Conservation (phyloP, 2,329 filamentous ascomycete genomes). For the Alternaria sp. region DNA sequence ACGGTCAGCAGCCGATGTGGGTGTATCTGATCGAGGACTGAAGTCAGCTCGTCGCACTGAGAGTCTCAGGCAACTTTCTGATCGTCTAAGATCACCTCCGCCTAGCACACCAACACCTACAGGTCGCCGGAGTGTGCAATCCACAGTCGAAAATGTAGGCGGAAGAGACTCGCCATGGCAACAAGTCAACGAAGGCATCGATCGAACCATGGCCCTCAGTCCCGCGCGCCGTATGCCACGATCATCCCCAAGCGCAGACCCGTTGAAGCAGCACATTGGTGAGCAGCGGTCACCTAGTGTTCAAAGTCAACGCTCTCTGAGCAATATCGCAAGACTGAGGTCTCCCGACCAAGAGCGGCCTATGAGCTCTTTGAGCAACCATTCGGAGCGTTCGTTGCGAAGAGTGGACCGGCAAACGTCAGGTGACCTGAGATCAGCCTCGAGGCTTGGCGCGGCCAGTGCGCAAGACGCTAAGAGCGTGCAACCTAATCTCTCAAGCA, state of each 20-base stretch:
- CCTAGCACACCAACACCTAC: constrained; percentile 43
- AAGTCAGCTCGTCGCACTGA: constrained; percentile 51
- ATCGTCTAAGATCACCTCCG: constrained; percentile 43
- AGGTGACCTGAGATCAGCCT: constrained; percentile 77
- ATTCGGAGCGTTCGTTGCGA: constrained; percentile 74
- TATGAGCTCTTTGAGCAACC: constrained; percentile 67
- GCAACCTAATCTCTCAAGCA: constrained; percentile 42
- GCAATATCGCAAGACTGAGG: constrained; percentile 51
- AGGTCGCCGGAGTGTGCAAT: constrained; percentile 34
- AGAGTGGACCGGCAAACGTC: constrained; percentile 72
- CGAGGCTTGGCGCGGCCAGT: constrained; percentile 64
- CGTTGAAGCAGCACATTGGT: constrained; percentile 45
- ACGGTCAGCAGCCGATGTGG: constrained; percentile 53
- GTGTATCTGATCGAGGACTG: constrained; percentile 52
- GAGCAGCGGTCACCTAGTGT: constrained; percentile 52
- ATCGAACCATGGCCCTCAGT: constrained; percentile 51
- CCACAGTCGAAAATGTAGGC: constrained; percentile 35
- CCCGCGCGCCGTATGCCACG: constrained; percentile 46
- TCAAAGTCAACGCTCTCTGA: constrained; percentile 55
- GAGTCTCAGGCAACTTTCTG: constrained; percentile 46
- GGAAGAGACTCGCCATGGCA: constrained; percentile 46
- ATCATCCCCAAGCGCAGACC: constrained; percentile 46
- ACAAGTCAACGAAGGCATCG: constrained; percentile 57
- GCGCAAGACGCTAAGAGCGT: constrained; percentile 46
- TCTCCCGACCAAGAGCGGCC: constrained; percentile 63